Conservation (phyloP, 78 protist species). For the slime mould (Dictyostelium discoideum) region DNA sequence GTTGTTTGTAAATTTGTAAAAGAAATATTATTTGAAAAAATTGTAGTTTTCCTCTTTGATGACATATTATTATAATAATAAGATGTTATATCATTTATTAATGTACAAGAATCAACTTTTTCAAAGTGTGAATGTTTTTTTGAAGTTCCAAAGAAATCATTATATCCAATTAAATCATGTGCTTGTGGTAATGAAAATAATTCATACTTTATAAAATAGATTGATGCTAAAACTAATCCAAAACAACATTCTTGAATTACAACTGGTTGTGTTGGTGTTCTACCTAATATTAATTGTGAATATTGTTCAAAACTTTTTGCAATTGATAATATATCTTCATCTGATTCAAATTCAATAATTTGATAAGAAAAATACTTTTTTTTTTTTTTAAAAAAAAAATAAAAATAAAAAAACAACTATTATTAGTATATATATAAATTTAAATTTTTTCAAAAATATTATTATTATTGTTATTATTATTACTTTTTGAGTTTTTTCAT, state of each 20-base stretch:
- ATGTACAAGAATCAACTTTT: constrained; percentile 55
- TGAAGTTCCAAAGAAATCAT: constrained; percentile 39
- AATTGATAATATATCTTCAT: constrained; percentile 54
- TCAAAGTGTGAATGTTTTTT: constrained; percentile 58
- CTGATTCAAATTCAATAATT: constrained; percentile 44
- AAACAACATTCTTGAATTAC: constrained; percentile 68
- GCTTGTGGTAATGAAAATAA: constrained; percentile 76
- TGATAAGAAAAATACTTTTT: constrained; percentile 62
- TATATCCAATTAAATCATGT: constrained; percentile 66
- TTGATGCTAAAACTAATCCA: constrained; percentile 60
- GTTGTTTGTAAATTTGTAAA: neutral
- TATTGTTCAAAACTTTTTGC: constrained; percentile 45
- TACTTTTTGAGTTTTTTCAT: constrained; percentile 38
- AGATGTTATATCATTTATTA: constrained; percentile 56
- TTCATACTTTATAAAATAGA: constrained; percentile 69
- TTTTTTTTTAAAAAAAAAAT: neutral
- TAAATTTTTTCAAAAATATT: too few species aligned
- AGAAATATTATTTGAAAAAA: neutral
- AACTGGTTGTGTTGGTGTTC: constrained; percentile 30
- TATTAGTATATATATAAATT: too few species aligned
- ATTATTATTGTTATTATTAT: neutral
- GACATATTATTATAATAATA: constrained; percentile 63
- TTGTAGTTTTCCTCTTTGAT: constrained; percentile 22
- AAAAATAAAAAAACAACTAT: neutral
- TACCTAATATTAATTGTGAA: constrained; percentile 69